Evolutionary conservation across 495 filamentous ascomycete genomes (phyloP).

Genomic region (Neurospora pannonica): DNA sequence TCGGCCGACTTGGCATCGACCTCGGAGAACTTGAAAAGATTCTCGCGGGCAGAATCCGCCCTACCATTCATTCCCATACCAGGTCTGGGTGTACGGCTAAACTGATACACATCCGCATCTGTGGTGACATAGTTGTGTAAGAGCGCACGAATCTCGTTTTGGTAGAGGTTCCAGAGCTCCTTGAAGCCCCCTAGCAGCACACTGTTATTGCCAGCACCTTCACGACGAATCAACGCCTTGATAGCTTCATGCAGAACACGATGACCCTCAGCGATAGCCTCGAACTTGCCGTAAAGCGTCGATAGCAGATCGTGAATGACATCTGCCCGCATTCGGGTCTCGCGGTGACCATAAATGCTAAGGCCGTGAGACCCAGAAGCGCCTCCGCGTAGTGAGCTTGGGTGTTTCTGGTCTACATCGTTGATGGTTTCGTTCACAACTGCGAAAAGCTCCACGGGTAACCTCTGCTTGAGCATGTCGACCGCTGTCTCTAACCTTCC

Average conservation of each 20-base stretch:
- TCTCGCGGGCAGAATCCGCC: constrained; percentile 56
- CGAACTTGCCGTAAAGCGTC: constrained; percentile 93
- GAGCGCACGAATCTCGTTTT: constrained; percentile 71
- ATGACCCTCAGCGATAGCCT: constrained; percentile 92
- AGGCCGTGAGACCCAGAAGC: constrained; percentile 48
- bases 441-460: constrained; percentile 87
- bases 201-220: constrained; percentile 50
- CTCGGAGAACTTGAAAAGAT: constrained; percentile 84
- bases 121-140: constrained; percentile 95
- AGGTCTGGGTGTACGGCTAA: constrained; percentile 32
- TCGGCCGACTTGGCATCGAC: constrained; percentile 67
- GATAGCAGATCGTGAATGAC: constrained; percentile 83
- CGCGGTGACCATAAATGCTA: constrained; percentile 52
- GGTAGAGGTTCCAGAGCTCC: constrained; percentile 84
- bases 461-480: constrained; percentile 79
- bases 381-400: constrained; percentile 52
- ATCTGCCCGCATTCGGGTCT: constrained; percentile 63
- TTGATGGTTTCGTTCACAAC: constrained; percentile 92
- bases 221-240: constrained; percentile 67
- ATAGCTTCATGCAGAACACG: constrained; percentile 88
- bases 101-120: constrained; percentile 64
- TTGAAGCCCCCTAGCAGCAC: constrained; percentile 70
- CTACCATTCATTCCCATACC: constrained; percentile 40
- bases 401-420: constrained; percentile 87
- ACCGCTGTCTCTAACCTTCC: constrained; percentile 76